Evolutionary conservation across 2,329 filamentous ascomycete genomes (phyloP).

Genomic region (Aspergillus piperis): DNA sequence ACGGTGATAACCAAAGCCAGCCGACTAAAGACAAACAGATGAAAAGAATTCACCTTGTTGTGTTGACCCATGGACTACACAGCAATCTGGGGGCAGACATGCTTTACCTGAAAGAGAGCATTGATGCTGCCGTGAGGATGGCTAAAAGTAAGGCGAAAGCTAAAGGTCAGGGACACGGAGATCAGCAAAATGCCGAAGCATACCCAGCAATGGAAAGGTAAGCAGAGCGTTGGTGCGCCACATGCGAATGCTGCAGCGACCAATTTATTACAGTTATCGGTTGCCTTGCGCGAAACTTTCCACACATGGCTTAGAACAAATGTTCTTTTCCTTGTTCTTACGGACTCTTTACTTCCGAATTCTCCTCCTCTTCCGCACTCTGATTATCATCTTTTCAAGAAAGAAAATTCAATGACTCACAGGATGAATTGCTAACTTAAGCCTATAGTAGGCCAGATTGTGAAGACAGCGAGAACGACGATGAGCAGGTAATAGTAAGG

Average conservation of each 20-base stretch:
- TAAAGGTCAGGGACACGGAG: neutral
- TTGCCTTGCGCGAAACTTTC: too few relatives aligned
- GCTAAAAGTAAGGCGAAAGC: conserved; percentile 60
- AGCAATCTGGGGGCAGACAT: conserved; percentile 96
- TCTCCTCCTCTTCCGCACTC: neutral
- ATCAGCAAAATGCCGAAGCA: neutral
- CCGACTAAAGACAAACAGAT: conserved; percentile 25
- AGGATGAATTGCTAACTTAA: neutral
- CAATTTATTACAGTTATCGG: too few relatives aligned
- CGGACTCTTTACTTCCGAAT: too few relatives aligned
- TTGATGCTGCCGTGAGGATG: conserved; percentile 77
- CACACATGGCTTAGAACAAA: too few relatives aligned
- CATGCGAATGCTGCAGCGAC: neutral
- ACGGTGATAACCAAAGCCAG: conserved; percentile 13
- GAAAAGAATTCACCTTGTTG: conserved; percentile 75
- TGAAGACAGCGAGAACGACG: conserved; percentile 44
- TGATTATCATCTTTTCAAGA: neutral
- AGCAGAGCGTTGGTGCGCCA: neutral
- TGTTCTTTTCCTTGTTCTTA: too few relatives aligned
- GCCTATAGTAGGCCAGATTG: neutral
- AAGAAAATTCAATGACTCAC: neutral
- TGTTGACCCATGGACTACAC: conserved; percentile 91
- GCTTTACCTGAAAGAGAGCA: conserved; percentile 96
- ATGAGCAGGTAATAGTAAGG: conserved; percentile 79
- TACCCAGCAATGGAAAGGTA: conserved; percentile 9